Conservation (phyloP, 345 rosid genomes). For the Passiflora organensis region DNA sequence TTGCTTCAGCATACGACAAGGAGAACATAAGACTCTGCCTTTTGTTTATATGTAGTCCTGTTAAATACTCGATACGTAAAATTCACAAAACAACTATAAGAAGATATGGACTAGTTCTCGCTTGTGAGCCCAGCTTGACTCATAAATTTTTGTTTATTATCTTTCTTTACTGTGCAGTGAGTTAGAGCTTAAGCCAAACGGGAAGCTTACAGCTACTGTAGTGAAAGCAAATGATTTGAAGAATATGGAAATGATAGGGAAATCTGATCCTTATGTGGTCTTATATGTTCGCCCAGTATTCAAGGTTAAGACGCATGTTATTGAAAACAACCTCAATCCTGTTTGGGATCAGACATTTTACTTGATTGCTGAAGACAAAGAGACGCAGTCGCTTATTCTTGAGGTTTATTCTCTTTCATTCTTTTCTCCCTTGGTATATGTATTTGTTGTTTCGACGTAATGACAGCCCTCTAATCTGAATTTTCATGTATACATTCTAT, state of each 20-base stretch:
- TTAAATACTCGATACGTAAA: too few species aligned
- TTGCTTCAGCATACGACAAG: neutral
- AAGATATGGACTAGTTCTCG: too few species aligned
- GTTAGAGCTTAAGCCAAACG: constrained; percentile 94
- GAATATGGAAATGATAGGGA: constrained; percentile 98
- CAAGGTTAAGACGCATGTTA: constrained; percentile 72
- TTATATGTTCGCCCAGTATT: constrained; percentile 70
- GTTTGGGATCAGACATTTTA: constrained; percentile 84
- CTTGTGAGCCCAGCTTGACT: too few species aligned
- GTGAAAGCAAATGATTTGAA: constrained; percentile 80
- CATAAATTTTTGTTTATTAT: neutral
- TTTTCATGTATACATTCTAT: too few species aligned
- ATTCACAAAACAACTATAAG: too few species aligned
- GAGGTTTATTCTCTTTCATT: constrained; percentile 45
- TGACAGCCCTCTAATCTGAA: too few species aligned
- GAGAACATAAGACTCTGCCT: neutral
- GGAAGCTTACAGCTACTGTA: constrained; percentile 64
- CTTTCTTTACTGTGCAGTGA: constrained; percentile 54
- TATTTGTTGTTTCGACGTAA: too few species aligned
- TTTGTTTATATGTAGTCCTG: neutral
- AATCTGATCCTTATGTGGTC: constrained; percentile 90
- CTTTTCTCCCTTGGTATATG: constrained; percentile 3
- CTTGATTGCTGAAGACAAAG: constrained; percentile 94
- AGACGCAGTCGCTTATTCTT: constrained; percentile 70
- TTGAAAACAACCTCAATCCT: constrained; percentile 94